Evolutionary conservation across 768 basidiomycete genomes (phyloP).

Genomic region (Naganishia vishniacii): DNA sequence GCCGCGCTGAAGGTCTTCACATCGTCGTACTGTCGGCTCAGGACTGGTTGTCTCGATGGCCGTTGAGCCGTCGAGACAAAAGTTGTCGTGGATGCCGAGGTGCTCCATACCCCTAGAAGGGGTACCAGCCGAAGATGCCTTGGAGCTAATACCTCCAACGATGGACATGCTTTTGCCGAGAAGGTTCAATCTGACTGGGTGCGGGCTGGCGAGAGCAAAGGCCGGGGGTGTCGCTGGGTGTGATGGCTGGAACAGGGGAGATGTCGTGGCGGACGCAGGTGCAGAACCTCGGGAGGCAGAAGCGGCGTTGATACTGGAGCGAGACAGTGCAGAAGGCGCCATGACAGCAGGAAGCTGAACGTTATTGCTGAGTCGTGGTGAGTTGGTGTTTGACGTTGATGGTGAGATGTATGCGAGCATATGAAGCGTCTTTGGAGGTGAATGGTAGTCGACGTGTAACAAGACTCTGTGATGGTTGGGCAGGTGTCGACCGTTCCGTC

Average conservation of each 20-base stretch:
- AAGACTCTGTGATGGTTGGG: too few species aligned
- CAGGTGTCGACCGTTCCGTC: too few species aligned
- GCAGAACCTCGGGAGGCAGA: slow-evolving; percentile 10
- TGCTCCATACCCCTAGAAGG: slow-evolving; percentile 8
- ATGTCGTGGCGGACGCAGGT: background rate
- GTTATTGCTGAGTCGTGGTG: slow-evolving; percentile 13
- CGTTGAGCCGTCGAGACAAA: slow-evolving; percentile 10
- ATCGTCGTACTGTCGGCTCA: slow-evolving; percentile 14
- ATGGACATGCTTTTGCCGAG: slow-evolving; percentile 5
- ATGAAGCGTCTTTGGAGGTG: background rate
- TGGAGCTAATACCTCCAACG: background rate
- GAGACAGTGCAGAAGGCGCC: background rate
- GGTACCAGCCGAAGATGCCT: slow-evolving; percentile 1
- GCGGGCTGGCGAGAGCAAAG: slow-evolving; percentile 17
- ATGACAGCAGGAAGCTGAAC: slow-evolving; percentile 5
- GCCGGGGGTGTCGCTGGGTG: slow-evolving; percentile 22
- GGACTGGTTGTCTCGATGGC: background rate
- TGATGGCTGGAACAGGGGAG: slow-evolving; percentile 14
- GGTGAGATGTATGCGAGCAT: slow-evolving; percentile 26
- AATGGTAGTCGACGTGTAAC: background rate
- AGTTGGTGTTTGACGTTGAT: slow-evolving; percentile 8
- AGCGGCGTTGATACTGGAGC: background rate
- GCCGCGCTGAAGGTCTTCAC: background rate
- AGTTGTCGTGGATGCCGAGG: slow-evolving; percentile 1
- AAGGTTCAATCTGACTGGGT: slow-evolving; percentile 12